Conservation (phyloP, 2,329 filamentous ascomycete genomes). For the Pseudopyrenochaeta lycopersici region DNA sequence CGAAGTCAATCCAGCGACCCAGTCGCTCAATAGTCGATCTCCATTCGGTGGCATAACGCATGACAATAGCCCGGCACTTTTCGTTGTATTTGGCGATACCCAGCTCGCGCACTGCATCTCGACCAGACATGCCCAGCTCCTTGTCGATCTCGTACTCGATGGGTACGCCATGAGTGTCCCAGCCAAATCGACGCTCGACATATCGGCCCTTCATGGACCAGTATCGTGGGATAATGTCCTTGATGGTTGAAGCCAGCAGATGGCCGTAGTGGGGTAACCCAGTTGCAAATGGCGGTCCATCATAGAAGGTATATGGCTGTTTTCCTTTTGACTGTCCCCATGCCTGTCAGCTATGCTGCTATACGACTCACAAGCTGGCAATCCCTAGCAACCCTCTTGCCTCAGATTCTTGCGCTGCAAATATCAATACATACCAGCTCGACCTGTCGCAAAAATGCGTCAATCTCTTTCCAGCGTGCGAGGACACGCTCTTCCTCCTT, state of each 20-base stretch:
- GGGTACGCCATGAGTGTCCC: constrained; percentile 94
- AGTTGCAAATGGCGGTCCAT: constrained; percentile 68
- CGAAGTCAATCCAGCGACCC: constrained; percentile 96
- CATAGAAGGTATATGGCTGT: constrained; percentile 90
- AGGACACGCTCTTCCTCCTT: constrained; percentile 89
- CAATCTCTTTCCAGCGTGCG: constrained; percentile 87
- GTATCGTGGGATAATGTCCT: constrained; percentile 95
- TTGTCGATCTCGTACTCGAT: constrained; percentile 99
- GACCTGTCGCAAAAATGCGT: constrained; percentile 88
- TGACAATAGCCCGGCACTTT: constrained; percentile 91
- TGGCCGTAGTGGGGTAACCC: constrained; percentile 76
- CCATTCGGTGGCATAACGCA: constrained; percentile 90
- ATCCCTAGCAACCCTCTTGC: not conserved
- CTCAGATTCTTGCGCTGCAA: not conserved
- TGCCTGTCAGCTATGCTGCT: not conserved
- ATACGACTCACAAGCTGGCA: not conserved
- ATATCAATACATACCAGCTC: constrained; percentile 65
- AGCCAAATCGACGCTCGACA: constrained; percentile 91
- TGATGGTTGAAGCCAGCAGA: constrained; percentile 90
- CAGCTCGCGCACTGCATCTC: constrained; percentile 84
- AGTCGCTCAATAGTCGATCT: constrained; percentile 85
- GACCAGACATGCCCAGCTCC: constrained; percentile 87
- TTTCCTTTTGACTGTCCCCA: constrained; percentile 70
- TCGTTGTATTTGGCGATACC: constrained; percentile 90
- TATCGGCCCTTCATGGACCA: constrained; percentile 97